These are phyloP conservation scores for Fusarium brachygibbosum DNA, from an alignment of 2,329 filamentous ascomycete species.

Conservation along the genomic window DNA sequence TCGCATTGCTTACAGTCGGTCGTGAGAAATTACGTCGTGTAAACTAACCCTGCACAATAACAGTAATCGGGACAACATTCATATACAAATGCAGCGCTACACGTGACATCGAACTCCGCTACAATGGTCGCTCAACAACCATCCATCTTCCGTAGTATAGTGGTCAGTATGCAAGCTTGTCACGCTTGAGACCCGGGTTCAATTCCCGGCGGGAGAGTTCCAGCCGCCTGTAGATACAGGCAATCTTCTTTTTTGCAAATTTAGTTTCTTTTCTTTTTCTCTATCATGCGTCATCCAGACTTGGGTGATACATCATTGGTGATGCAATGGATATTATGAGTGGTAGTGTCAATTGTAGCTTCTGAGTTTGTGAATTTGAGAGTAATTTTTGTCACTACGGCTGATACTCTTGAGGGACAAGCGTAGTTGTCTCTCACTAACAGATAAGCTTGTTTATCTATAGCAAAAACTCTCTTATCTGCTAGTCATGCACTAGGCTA, in stretches of 20 bases:
- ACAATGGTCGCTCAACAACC: conserved; percentile 27
- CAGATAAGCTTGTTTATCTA: not conserved
- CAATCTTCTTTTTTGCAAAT: not conserved
- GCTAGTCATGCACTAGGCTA: not conserved
- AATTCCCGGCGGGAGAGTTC: conserved; percentile 36
- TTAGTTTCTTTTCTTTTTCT: fast-evolving
- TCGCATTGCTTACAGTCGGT: not conserved
- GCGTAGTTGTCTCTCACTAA: not conserved
- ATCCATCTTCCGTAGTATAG: conserved; percentile 38
- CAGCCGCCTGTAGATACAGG: conserved; percentile 13
- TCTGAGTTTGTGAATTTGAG: not conserved
- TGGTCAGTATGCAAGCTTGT: conserved; percentile 38
- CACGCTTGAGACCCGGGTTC: conserved; percentile 36
- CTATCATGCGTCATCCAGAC: too few species aligned
- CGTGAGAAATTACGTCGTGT: not conserved
- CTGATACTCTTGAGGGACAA: too few species aligned
- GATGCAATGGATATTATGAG: too few species aligned
- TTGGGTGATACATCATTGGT: not conserved
- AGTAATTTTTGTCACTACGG: not conserved
- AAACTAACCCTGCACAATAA: too few species aligned
- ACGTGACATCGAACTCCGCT: conserved; percentile 25
- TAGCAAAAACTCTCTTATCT: not conserved
- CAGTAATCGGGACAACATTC: too few species aligned
- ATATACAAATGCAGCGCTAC: not conserved
- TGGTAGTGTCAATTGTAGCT: not conserved